phyloP scores from a whole-genome alignment of 139 green algal species.

The Diplosphaera chodatii region DNA sequence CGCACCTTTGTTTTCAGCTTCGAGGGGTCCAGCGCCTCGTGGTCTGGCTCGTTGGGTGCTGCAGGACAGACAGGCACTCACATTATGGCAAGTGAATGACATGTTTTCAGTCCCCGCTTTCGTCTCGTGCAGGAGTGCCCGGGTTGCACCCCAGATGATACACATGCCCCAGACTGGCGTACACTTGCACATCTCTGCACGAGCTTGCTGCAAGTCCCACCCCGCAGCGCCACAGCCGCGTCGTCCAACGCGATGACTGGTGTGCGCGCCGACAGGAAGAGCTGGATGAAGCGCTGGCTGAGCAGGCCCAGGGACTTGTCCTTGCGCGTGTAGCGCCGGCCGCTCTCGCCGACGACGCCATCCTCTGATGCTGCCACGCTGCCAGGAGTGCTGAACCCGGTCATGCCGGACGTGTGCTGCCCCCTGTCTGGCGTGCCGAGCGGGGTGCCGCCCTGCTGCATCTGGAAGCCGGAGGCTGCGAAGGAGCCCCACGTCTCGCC shows the following conservation, averaged over 20 bases:
- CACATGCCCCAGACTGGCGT: no score
- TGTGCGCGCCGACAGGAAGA: slow-evolving; percentile 33
- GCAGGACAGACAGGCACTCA: no score
- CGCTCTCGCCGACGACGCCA: neutral
- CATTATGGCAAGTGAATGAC: no score
- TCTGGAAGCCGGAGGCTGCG: no score
- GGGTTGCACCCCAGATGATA: no score
- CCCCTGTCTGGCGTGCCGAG: no score
- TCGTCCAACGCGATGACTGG: slow-evolving; percentile 41
- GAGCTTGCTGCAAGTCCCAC: no score
- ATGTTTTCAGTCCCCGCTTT: no score
- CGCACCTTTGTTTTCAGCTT: slow-evolving; percentile 55
- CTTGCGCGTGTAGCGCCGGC: slow-evolving; percentile 6
- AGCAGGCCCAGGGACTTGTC: slow-evolving; percentile 55
- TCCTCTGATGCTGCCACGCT: neutral
- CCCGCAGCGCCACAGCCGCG: slow-evolving; percentile 35
- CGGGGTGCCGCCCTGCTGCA: no score
- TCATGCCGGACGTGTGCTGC: neutral
- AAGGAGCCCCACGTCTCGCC: no score
- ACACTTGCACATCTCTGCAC: no score
- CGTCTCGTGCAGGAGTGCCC: no score
- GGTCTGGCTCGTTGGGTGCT: neutral
- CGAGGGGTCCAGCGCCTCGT: slow-evolving; percentile 8
- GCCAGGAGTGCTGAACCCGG: neutral
- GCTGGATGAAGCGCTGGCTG: slow-evolving; percentile 49